Evolutionary conservation across 1,284 basidiomycete genomes (phyloP).

Genomic region (Stygiomarasmius scandens): DNA sequence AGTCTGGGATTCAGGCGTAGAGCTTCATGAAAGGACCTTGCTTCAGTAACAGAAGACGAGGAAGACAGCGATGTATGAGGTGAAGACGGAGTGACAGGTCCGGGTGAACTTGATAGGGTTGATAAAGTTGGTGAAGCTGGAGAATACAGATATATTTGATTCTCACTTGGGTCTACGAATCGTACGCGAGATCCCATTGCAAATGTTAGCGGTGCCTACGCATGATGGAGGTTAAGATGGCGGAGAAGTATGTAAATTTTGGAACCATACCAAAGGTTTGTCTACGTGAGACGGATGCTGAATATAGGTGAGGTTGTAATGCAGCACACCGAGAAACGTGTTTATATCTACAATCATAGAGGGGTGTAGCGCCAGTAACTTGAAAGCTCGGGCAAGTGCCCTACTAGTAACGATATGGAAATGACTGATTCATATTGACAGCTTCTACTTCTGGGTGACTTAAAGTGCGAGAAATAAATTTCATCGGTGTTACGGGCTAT

Average conservation of each 20-base stretch:
- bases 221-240: background rate
- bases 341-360: background rate
- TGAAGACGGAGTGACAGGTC: conserved; percentile 6
- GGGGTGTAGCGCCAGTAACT: no score
- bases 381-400: no score
- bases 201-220: background rate
- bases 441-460: background rate
- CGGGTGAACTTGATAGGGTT: conserved; percentile 5
- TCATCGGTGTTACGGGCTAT: background rate
- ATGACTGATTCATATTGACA: conserved; percentile 1
- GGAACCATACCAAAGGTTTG: background rate
- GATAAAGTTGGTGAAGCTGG: conserved; percentile 1
- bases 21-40: background rate
- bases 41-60: background rate
- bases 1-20: background rate
- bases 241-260: no score
- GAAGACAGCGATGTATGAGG: background rate
- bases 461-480: background rate
- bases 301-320: no score
- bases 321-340: background rate
- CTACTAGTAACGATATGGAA: background rate
- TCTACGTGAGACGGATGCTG: background rate
- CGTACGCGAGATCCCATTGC: background rate
- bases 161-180: background rate
- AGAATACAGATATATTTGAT: background rate